phyloP scores from a whole-genome alignment of 768 basidiomycete species.

The Serendipita sp. region DNA sequence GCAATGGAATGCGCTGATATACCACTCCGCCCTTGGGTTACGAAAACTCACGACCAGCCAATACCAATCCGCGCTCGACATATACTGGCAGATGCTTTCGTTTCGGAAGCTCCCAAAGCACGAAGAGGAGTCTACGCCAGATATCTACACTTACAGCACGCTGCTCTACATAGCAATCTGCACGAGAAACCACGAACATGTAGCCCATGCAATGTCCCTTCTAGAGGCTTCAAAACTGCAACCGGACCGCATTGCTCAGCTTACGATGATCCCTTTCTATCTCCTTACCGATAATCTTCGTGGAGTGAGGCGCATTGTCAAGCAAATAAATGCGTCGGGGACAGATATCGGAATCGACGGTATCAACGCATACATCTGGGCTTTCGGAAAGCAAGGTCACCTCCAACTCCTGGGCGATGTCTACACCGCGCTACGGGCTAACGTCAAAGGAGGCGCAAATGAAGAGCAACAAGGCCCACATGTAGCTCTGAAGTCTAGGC shows the following conservation, averaged over 20 bases:
- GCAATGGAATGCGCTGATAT: constrained; percentile 66
- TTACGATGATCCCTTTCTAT: constrained; percentile 44
- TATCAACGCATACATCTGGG: constrained; percentile 56
- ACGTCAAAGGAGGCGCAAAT: constrained; percentile 16
- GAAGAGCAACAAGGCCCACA: no score
- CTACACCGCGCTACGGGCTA: constrained; percentile 48
- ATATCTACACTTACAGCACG: constrained; percentile 54
- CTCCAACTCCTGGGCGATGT: constrained; percentile 43
- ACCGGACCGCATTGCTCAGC: constrained; percentile 47
- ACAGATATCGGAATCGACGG: constrained; percentile 46
- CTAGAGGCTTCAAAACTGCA: constrained; percentile 36
- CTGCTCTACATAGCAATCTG: constrained; percentile 49
- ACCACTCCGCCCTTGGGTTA: constrained; percentile 49
- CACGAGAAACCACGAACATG: constrained; percentile 26
- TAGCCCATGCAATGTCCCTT: constrained; percentile 40
- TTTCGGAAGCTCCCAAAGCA: not conserved
- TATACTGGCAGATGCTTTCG: constrained; percentile 44
- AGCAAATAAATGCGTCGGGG: constrained; percentile 34
- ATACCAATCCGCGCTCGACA: constrained; percentile 41
- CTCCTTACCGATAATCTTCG: constrained; percentile 30
- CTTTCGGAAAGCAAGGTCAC: constrained; percentile 37
- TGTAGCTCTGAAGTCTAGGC: no score
- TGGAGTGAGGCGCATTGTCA: constrained; percentile 40
- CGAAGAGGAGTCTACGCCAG: constrained; percentile 28
- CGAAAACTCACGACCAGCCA: constrained; percentile 41